Evolutionary conservation across 345 rosid genomes (phyloP), one percentile per base, ranked within the genome.

Genomic region (Eucalyptus tenuipes): DNA sequence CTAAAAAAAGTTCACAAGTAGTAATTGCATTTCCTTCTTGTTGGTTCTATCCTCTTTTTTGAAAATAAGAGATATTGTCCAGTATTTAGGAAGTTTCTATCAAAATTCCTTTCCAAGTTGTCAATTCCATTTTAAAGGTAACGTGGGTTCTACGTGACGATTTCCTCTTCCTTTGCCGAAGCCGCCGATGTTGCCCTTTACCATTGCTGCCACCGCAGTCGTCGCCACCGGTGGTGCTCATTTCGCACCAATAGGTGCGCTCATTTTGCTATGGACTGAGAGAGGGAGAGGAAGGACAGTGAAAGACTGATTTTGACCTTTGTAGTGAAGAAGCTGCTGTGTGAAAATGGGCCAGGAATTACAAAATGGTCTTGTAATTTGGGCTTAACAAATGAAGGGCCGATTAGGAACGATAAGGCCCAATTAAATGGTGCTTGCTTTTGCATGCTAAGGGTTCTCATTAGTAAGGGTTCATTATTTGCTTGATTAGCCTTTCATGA

Each of bases 161-260:
- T 97, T 97, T 88, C 94, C 95, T 31, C 89, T 91, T 64, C 97
- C 96, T 64, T 94, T 91, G 7, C 87, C 90, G 49, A 89, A 87
- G 79, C 91, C 91, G 42, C 93, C 92, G 20, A 79, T 80, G 14
- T 92, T 92, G 81, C 95, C 96, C 88, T 94, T 96, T 25, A 97
- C 95, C 48, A 97, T 96, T 66, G 95, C 93, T 7, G 95, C 93
- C 50, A 94, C n/a, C 64, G 25, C 64, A 25, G n/a, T 25, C 5
- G 64, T 25, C 64, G 8, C 64, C n/a, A 25, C 64, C 64, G 13
- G n/a, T 57, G 64, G 12, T 57, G 64, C 64, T 57, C 64, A 25
- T 57, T 57, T 57, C 29, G 29, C 29, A 25, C 52, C 52, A 49
- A 18, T 17, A 18, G 24, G 57, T 25, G 57, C 10, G 24, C 24